Conservation (phyloP, 257 asterid species). For the Nicotiana obtusifolia region DNA sequence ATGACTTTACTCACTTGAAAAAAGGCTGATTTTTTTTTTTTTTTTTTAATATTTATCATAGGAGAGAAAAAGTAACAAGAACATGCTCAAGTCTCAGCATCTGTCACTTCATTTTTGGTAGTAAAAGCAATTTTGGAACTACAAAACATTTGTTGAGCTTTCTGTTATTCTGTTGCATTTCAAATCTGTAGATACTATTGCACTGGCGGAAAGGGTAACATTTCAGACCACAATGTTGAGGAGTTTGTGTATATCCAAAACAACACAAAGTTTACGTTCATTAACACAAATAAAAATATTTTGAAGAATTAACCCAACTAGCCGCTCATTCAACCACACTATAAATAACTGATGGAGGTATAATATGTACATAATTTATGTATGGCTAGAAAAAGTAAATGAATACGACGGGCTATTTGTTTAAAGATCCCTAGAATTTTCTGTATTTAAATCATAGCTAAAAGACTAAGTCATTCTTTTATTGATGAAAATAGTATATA, state of each 20-base stretch:
- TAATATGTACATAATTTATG: too few species aligned
- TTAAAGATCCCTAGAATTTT: not conserved
- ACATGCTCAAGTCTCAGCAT: not conserved
- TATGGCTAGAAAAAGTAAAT: too few species aligned
- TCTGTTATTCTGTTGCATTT: not conserved
- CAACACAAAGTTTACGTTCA: not conserved
- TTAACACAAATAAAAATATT: not conserved
- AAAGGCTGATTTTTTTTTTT: not conserved
- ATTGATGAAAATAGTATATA: not conserved
- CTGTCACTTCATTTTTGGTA: not conserved
- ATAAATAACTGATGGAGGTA: too few species aligned
- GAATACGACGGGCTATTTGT: too few species aligned
- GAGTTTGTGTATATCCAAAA: not conserved
- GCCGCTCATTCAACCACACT: too few species aligned
- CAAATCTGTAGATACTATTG: not conserved
- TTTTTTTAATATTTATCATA: not conserved
- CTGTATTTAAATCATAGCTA: not conserved
- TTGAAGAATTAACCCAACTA: too few species aligned
- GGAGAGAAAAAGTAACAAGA: not conserved
- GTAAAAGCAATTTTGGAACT: not conserved
- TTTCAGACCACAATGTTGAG: not conserved
- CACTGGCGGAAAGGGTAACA: not conserved
- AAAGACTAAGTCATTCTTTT: not conserved
- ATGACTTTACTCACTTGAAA: not conserved
- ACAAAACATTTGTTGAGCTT: not conserved